Evolutionary conservation across 306 rosid species (phyloP).

Genomic region (Canavalia ensiformis): DNA sequence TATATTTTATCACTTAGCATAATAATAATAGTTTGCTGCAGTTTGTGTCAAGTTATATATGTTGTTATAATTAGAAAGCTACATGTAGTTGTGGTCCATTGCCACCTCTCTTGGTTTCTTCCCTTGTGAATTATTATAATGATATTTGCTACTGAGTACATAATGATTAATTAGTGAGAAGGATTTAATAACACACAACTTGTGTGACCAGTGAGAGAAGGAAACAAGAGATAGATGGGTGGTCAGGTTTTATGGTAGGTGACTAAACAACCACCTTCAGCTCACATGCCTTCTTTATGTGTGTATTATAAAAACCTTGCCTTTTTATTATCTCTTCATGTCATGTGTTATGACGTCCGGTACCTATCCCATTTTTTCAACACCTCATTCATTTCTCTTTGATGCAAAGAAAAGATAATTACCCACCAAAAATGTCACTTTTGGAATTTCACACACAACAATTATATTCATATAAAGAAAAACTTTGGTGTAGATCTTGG

Average conservation of each 20-base stretch:
- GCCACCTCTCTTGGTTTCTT: constrained; percentile 34
- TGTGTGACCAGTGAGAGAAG: constrained; percentile 56
- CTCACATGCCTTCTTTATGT: constrained; percentile 72
- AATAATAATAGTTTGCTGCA: constrained; percentile 15
- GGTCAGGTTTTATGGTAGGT: constrained; percentile 89
- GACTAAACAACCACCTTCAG: constrained; percentile 95
- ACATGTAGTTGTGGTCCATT: constrained; percentile 52
- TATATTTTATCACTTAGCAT: background rate
- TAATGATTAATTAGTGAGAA: constrained; percentile 48
- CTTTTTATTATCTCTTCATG: constrained; percentile 49
- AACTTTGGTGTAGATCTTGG: too few species aligned
- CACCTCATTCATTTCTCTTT: constrained; percentile 73
- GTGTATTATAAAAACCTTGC: constrained; percentile 54
- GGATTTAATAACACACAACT: constrained; percentile 63
- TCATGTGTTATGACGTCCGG: constrained; percentile 54
- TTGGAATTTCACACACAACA: constrained; percentile 46
- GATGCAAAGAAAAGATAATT: constrained; percentile 61
- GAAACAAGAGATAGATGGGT: constrained; percentile 65
- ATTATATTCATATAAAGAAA: background rate
- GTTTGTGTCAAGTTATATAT: constrained; percentile 27
- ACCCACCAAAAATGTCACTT: constrained; percentile 56
- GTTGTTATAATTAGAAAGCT: constrained; percentile 26
- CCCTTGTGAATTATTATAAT: constrained; percentile 37
- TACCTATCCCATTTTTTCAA: constrained; percentile 61
- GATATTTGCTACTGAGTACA: constrained; percentile 40